Percentiles rank a stretch among this genome's conserved stretches.
phyloP scores from a whole-genome alignment of 2,329 filamentous ascomycete genomes.

The Xylogone sp. region DNA sequence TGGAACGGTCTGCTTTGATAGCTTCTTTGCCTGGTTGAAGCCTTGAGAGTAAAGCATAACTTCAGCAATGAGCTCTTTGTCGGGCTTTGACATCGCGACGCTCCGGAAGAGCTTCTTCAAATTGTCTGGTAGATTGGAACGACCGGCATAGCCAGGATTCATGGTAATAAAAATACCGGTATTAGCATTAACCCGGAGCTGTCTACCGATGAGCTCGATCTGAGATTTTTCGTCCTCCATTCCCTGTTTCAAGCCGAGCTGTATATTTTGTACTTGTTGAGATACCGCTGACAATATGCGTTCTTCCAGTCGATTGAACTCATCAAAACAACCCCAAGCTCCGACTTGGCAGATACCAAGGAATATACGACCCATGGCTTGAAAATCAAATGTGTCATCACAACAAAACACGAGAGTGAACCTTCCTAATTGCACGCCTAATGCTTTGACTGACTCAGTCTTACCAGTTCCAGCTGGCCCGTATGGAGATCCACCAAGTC shows the following conservation, averaged over 20 bases:
- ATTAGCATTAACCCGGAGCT: slow-evolving; percentile 83
- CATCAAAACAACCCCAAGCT: slow-evolving; percentile 99
- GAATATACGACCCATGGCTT: slow-evolving; percentile 99
- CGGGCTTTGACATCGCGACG: slow-evolving; percentile 98
- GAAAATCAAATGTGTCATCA: slow-evolving; percentile 99
- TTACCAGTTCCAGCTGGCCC: slow-evolving; percentile 97
- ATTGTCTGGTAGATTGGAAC: slow-evolving; percentile 97
- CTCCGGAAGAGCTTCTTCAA: slow-evolving; percentile 99
- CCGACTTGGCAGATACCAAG: slow-evolving; percentile 98
- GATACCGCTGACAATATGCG: slow-evolving; percentile 96
- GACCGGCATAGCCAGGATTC: slow-evolving; percentile 98
- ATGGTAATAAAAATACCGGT: slow-evolving; percentile 99
- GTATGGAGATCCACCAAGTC: slow-evolving; percentile 93
- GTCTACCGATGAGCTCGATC: slow-evolving; percentile 91
- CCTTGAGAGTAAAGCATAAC: slow-evolving; percentile 99
- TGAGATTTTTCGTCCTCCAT: slow-evolving; percentile 78
- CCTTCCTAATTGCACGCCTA: slow-evolving; percentile 91
- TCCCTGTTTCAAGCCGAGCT: slow-evolving; percentile 86
- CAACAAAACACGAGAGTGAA: slow-evolving; percentile 99
- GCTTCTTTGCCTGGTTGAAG: slow-evolving; percentile 90
- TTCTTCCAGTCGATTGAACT: slow-evolving; percentile 99
- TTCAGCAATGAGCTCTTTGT: slow-evolving; percentile 98
- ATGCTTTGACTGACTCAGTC: slow-evolving; percentile 96
- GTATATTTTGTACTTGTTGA: slow-evolving; percentile 99
- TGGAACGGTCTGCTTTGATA: slow-evolving; percentile 94